Evolutionary conservation across 805 yeast species (phyloP), one percentile per base, ranked within the genome.

Genomic region (Candida ulmi): DNA sequence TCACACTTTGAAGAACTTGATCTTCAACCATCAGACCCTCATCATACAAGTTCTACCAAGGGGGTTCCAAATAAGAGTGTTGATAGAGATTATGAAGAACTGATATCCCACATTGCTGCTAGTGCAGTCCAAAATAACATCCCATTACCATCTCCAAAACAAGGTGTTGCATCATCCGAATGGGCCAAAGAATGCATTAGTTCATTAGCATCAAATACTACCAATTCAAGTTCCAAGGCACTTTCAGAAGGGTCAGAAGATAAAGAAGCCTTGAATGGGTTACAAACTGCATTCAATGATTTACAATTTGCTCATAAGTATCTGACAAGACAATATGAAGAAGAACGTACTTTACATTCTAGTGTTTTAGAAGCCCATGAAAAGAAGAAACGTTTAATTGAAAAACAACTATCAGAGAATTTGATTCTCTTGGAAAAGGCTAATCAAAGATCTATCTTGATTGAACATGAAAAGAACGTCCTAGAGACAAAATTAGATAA

Each of bases 231-330:
- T 21, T 8, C 34, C 4, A 31, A 25, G 26, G 33, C 23, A 11
- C 17, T 36, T 3, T 12, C 35, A 3, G 26, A 24, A 3, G 32
- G 36, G 1, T 38, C 41, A 19, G 28, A 25, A 12, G 35, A 39
- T 17, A 48, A 44, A n/a, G 43, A 46, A 11, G 51, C 51, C 8
- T 29, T 49, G 17, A 38, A 43, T 12, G 57, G 48, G 17, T 62
- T 74, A 50, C 71, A 69, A 46, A 75, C 83, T 0, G 88, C 88
- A 0, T 62, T 83, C 36, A 72, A 69, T 40, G 93, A 83, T 55
- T 64, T 83, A 38, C 79, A 82, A 47, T 74, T 83, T 54, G 83
- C 88, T 3, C 88, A 83, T 57, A 78, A 71, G 43, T 83, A 80
- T 52, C 62, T 83, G 39, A 71, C 82, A 2, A 76, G 78, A 52